Evolutionary conservation across 352 stramenopile species (phyloP).

Genomic region (Pythium oligandrum): DNA sequence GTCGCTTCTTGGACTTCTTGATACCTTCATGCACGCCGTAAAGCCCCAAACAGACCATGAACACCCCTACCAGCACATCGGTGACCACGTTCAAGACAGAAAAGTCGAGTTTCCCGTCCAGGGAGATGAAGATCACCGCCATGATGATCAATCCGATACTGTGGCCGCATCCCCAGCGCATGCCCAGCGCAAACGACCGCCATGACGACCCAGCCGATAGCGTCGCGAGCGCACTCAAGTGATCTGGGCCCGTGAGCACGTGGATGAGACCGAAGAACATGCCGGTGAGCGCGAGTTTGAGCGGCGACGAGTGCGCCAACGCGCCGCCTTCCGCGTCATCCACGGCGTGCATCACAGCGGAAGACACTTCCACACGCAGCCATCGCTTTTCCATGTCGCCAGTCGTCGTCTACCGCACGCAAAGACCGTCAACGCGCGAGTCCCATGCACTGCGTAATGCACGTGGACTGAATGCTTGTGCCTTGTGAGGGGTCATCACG

Average conservation of each 20-base stretch:
- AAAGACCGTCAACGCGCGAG: too few relatives aligned
- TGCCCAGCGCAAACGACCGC: slow-evolving; percentile 68
- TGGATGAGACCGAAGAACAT: slow-evolving; percentile 46
- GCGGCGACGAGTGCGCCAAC: slow-evolving; percentile 26
- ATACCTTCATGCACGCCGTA: slow-evolving; percentile 45
- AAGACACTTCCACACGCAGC: slow-evolving; percentile 32
- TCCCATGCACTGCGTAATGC: too few relatives aligned
- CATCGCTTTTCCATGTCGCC: slow-evolving; percentile 9
- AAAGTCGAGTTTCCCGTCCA: slow-evolving; percentile 34
- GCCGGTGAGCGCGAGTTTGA: slow-evolving; percentile 26
- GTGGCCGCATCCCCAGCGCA: slow-evolving; percentile 88
- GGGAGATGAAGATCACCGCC: slow-evolving; percentile 43
- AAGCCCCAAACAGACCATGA: slow-evolving; percentile 51
- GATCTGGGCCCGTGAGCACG: slow-evolving; percentile 73
- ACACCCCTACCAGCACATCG: slow-evolving; percentile 62
- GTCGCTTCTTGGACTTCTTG: slow-evolving; percentile 22
- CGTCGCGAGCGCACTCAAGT: slow-evolving; percentile 84
- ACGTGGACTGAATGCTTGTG: background rate
- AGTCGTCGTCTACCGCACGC: background rate
- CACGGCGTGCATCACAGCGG: slow-evolving; percentile 19
- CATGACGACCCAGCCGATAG: slow-evolving; percentile 68
- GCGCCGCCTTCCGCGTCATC: slow-evolving; percentile 42
- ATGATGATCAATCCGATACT: slow-evolving; percentile 76
- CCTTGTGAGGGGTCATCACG: background rate
- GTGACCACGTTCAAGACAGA: slow-evolving; percentile 26